phyloP scores from a whole-genome alignment of 495 filamentous ascomycete genomes.

The Neurospora sp. region DNA sequence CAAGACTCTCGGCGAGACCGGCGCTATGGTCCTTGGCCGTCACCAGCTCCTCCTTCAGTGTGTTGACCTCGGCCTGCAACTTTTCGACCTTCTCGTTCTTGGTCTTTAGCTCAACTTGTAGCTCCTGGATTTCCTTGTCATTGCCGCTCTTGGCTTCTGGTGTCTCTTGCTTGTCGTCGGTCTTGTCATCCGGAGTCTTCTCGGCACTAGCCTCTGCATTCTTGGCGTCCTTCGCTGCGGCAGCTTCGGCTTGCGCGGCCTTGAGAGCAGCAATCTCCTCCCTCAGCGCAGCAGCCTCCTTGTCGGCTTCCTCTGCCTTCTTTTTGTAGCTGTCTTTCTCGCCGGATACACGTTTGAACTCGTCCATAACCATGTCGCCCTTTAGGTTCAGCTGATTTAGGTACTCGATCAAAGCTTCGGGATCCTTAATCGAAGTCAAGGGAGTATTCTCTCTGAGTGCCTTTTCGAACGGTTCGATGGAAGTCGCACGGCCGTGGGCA shows the following conservation, averaged over 20 bases:
- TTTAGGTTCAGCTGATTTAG: constrained; percentile 81
- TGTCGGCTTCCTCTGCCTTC: constrained; percentile 60
- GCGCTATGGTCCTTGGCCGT: constrained; percentile 55
- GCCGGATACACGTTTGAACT: constrained; percentile 74
- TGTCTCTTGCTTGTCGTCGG: not conserved
- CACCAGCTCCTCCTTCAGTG: constrained; percentile 28
- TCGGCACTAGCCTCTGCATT: not conserved
- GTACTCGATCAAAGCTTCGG: constrained; percentile 80
- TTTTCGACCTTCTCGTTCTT: constrained; percentile 31
- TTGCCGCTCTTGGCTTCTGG: constrained; percentile 41
- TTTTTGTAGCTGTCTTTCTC: constrained; percentile 75
- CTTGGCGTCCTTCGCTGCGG: constrained; percentile 10
- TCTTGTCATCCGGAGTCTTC: constrained; percentile 1
- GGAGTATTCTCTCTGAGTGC: constrained; percentile 85
- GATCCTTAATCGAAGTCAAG: constrained; percentile 75
- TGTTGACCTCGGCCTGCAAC: constrained; percentile 25
- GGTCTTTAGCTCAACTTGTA: constrained; percentile 52
- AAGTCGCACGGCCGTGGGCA: constrained; percentile 71
- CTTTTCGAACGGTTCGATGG: constrained; percentile 89
- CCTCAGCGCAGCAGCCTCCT: constrained; percentile 46
- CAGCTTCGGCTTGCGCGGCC: constrained; percentile 19
- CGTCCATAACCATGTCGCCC: constrained; percentile 81
- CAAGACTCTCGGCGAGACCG: constrained; percentile 52
- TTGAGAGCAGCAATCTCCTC: constrained; percentile 26
- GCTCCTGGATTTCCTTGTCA: constrained; percentile 48